Evolutionary conservation across 345 rosid genomes (phyloP), one percentile per base, ranked within the genome.

Genomic region (Rubroshorea leprosula): DNA sequence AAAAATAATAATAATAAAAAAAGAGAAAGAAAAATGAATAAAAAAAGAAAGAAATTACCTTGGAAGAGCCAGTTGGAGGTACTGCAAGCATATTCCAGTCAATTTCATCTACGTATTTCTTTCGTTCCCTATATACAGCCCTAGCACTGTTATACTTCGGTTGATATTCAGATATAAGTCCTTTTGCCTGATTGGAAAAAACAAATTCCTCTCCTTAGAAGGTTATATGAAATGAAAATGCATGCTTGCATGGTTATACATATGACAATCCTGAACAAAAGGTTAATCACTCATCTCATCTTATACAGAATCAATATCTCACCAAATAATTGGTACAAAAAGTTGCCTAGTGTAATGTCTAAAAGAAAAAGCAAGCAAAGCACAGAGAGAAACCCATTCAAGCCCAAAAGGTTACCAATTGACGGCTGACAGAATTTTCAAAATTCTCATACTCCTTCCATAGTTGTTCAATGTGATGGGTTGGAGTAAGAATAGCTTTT

Each of bases 391-490:
- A 68, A 74, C n/a, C 78, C 75, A 77, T 65, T 45, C 29, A 46
- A 17, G 43, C 39, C 31, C 8, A 25, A 43, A 61, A 22, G 22
- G 17, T 76, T 90, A 90, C 98, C 96, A 89, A 71, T 63, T 89
- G 98, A 51, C 95, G 87, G 78, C 79, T 92, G 55, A 86, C 96
- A 60, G 95, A 78, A 69, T 89, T 92, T 72, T 92, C 98, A 38
- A 92, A 92, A 80, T 72, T 76, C 70, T 89, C 98, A 68, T 89
- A 92, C 38, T 89, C 98, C 74, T 72, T 89, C 98, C 98, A 92
- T 23, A 92, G 87, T 72, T 92, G 98, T 54, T 92, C 98, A 65
- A 89, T 78, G 27, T 86, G 91, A 77, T 86, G 90, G 65, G 78
- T 89, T 0, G 97, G 98, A 58, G 91, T 89, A 65, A 92, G 62